A percentile compares a stretch with the other conserved stretches of the same genome.
phyloP scores from a whole-genome alignment of 176 grass and related monocot species.

The Avena sativa region DNA sequence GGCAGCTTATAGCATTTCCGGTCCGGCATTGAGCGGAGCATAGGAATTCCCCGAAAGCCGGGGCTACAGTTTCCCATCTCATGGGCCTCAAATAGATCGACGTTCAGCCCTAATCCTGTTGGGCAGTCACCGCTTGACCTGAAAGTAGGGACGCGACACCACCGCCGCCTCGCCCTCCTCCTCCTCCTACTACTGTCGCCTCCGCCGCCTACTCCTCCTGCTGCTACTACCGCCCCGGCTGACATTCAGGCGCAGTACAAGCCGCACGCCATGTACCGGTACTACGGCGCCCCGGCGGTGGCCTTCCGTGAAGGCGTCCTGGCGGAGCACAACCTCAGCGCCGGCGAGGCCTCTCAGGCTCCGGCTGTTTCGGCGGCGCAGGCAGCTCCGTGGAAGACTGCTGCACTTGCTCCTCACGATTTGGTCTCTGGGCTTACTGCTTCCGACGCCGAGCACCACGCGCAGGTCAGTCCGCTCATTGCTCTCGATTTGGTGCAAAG shows the following conservation, averaged over 20 bases:
- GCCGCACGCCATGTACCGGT: slow-evolving; percentile 36
- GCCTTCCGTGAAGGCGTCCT: neutral
- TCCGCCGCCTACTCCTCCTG: slow-evolving; percentile 6
- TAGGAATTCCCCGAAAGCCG: no score
- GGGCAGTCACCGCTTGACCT: no score
- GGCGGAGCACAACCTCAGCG: slow-evolving; percentile 40
- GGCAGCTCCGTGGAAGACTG: neutral
- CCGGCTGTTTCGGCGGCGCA: neutral
- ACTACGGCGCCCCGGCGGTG: slow-evolving; percentile 3
- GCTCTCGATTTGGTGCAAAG: neutral
- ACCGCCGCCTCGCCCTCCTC: no score
- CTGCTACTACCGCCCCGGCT: slow-evolving; percentile 21
- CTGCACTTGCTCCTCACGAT: no score
- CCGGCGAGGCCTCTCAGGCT: slow-evolving; percentile 37
- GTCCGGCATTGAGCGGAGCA: no score
- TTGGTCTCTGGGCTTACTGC: no score
- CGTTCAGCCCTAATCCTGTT: no score
- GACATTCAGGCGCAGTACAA: slow-evolving; percentile 24
- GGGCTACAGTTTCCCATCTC: no score
- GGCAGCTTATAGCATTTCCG: no score
- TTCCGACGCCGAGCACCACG: slow-evolving; percentile 47
- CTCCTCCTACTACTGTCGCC: no score
- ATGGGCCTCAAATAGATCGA: no score
- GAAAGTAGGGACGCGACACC: no score
- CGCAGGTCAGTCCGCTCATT: slow-evolving; percentile 44